Evolutionary conservation across 768 basidiomycete species (phyloP).

Genomic region (Tylopilus sp.): DNA sequence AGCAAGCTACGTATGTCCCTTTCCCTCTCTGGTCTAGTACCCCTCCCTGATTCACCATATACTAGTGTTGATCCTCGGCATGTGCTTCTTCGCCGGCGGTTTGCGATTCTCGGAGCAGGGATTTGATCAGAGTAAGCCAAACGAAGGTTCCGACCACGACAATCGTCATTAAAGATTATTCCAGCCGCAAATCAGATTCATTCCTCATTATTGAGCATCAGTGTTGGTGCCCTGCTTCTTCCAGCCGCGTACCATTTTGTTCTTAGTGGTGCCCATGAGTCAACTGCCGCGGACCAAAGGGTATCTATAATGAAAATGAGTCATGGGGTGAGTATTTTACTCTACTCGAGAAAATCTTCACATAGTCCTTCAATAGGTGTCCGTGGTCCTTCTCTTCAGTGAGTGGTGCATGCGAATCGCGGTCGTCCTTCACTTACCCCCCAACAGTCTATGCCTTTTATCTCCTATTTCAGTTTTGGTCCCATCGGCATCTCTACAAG

Average conservation of each 20-base stretch:
- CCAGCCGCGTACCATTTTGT: constrained; percentile 79
- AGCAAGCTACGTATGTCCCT: constrained; percentile 61
- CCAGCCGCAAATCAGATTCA: constrained; percentile 65
- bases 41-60: constrained; percentile 5
- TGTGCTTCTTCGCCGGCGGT: constrained; percentile 90
- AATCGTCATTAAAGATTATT: constrained; percentile 2
- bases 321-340: constrained; percentile 40
- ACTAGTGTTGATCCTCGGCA: constrained; percentile 75
- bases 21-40: background rate
- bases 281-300: constrained; percentile 32
- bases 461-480: constrained; percentile 55
- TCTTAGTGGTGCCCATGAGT: constrained; percentile 24
- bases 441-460: constrained; percentile 47
- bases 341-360: background rate
- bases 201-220: constrained; percentile 70
- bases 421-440: background rate
- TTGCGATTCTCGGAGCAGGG: constrained; percentile 76
- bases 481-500: constrained; percentile 50
- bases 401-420: constrained; percentile 17
- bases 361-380: constrained; percentile 32
- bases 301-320: constrained; percentile 47
- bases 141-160: background rate
- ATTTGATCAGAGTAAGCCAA: constrained; percentile 62
- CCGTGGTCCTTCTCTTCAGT: constrained; percentile 53
- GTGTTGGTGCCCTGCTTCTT: constrained; percentile 74